Evolutionary conservation across 169 alveolate species (phyloP).

Genomic region (Neospora caninum): DNA sequence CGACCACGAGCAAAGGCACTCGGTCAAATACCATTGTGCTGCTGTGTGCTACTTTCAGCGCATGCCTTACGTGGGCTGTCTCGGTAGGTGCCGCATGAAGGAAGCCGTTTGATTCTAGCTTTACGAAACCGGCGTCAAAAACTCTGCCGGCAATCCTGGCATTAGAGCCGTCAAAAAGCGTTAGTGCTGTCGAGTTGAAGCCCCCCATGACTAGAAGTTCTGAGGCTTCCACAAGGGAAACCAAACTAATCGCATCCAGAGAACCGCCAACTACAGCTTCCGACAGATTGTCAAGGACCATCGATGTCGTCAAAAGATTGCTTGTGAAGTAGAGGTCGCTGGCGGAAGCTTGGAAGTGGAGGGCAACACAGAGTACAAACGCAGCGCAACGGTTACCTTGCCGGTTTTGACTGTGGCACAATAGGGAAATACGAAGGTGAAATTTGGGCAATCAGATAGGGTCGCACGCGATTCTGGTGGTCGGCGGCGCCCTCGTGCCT

Average conservation of each 20-base stretch:
- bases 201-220: neutral
- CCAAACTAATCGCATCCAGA: neutral
- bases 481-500: no score
- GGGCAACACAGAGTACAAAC: neutral
- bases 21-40: neutral
- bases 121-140: neutral
- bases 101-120: neutral
- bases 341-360: neutral
- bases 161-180: neutral
- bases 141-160: neutral
- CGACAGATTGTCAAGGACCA: neutral
- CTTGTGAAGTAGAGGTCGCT: conserved; percentile 6
- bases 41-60: neutral
- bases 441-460: no score
- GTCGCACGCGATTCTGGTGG: no score
- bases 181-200: neutral
- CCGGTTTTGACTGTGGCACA: neutral
- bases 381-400: neutral
- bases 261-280: conserved; percentile 10
- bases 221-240: neutral
- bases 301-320: neutral
- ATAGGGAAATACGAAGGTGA: no score
- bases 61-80: neutral
- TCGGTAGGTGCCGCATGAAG: neutral
- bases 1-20: neutral